Percentiles rank a stretch among this genome's conserved stretches.
Evolutionary conservation across 1,284 basidiomycete species (phyloP).

Genomic region (Fomitopsis palustris): DNA sequence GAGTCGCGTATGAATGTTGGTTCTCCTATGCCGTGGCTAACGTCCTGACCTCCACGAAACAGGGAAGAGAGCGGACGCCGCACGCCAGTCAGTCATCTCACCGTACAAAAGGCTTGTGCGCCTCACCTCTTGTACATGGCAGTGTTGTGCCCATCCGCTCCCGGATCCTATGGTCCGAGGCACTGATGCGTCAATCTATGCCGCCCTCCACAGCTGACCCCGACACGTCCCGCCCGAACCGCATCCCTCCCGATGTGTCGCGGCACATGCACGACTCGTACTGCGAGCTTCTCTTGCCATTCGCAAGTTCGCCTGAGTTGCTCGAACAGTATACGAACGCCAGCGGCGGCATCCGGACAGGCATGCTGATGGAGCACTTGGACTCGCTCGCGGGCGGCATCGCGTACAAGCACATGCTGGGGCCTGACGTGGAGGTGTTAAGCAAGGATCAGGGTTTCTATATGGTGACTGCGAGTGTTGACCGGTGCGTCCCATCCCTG

Average conservation of each 20-base stretch:
- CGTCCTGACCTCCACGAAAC: conserved; percentile 2
- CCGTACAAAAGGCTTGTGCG: background rate
- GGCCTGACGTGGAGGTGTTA: conserved; percentile 48
- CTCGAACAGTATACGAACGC: conserved; percentile 71
- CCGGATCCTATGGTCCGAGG: conserved; percentile 51
- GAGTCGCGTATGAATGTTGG: conserved; percentile 43
- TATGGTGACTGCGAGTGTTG: conserved; percentile 79
- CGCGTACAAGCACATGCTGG: conserved; percentile 78
- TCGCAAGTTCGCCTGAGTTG: conserved; percentile 51
- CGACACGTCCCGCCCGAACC: conserved; percentile 12
- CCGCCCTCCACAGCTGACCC: conserved; percentile 17
- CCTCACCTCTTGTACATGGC: background rate
- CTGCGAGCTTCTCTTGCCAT: conserved; percentile 60
- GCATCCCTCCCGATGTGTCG: conserved; percentile 28
- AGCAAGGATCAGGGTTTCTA: conserved; percentile 68
- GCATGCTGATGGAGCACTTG: conserved; percentile 74
- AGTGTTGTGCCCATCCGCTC: conserved; percentile 20
- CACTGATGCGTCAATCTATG: conserved; percentile 36
- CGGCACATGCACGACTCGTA: conserved; percentile 70
- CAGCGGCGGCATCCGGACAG: conserved; percentile 63
- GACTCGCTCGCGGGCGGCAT: conserved; percentile 83
- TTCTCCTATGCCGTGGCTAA: background rate
- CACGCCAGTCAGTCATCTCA: conserved; percentile 44
- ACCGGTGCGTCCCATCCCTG: conserved; percentile 45
- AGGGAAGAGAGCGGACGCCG: conserved; percentile 55